These are phyloP conservation scores for Cornus florida DNA, from an alignment of 148 eudicot genomes.

Conservation along the genomic window DNA sequence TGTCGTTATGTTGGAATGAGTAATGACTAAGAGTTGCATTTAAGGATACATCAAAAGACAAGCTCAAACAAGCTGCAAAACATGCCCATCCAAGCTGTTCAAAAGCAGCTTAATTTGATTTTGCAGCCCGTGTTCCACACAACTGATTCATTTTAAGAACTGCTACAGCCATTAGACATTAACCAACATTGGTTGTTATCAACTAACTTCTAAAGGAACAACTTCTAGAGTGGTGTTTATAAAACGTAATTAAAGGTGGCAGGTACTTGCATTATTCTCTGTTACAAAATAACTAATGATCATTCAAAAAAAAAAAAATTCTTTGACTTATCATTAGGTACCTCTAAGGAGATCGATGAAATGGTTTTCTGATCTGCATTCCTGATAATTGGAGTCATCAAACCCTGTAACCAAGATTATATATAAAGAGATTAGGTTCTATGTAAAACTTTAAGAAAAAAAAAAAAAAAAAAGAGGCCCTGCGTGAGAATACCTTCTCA, in stretches of 20 bases:
- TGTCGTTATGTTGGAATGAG: too few relatives aligned
- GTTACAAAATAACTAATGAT: background rate
- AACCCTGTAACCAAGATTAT: slow-evolving; percentile 54
- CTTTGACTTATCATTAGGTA: slow-evolving; percentile 16
- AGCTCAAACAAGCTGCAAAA: background rate
- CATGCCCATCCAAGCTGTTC: background rate
- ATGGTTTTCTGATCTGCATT: slow-evolving; percentile 97
- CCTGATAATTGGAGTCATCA: slow-evolving; percentile 94
- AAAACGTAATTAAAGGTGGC: background rate
- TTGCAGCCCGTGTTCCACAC: too few relatives aligned
- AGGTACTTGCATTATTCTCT: background rate
- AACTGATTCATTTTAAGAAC: too few relatives aligned
- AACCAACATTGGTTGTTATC: background rate
- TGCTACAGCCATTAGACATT: too few relatives aligned
- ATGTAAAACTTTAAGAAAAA: background rate
- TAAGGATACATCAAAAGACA: background rate
- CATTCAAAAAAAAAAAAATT: background rate
- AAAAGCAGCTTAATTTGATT: too few relatives aligned
- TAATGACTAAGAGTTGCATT: background rate
- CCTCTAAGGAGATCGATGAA: slow-evolving; percentile 88
- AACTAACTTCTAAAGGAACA: background rate
- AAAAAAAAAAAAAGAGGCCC: background rate
- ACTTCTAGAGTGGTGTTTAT: too few relatives aligned
- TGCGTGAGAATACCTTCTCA: slow-evolving; percentile 61
- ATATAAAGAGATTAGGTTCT: slow-evolving; percentile 13